Evolutionary conservation across 1,139 yeast genomes (phyloP).

Genomic region (Sugiyamaella castrensis): DNA sequence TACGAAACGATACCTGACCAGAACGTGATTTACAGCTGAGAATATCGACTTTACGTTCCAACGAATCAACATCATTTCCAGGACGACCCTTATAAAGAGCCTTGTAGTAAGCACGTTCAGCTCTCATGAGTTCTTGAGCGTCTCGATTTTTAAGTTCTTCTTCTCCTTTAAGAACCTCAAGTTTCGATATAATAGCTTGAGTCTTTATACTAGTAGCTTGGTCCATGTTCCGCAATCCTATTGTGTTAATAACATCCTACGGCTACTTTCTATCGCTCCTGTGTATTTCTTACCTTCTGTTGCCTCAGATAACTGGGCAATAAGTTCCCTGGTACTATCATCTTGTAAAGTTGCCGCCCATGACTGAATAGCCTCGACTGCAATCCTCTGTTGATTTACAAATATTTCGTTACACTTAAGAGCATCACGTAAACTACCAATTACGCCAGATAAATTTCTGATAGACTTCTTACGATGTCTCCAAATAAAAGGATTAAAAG

Average conservation of each 20-base stretch:
- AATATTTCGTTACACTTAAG: slow-evolving; percentile 1
- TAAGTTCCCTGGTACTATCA: not conserved
- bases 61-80: slow-evolving; percentile 17
- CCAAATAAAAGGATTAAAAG: not conserved
- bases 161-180: slow-evolving; percentile 23
- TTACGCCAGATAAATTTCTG: not conserved
- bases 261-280: not conserved
- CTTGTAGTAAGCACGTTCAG: slow-evolving; percentile 23
- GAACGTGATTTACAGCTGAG: slow-evolving; percentile 15
- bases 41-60: slow-evolving; percentile 21
- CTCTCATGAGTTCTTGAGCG: slow-evolving; percentile 17
- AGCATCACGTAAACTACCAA: slow-evolving; percentile 1
- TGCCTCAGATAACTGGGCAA: not conserved
- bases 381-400: slow-evolving; percentile 4
- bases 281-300: not conserved
- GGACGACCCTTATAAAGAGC: slow-evolving; percentile 25
- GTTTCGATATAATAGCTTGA: slow-evolving; percentile 14
- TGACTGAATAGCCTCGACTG: not conserved
- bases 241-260: not conserved
- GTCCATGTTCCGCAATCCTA: slow-evolving; percentile 3
- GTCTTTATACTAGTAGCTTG: slow-evolving; percentile 1
- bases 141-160: slow-evolving; percentile 20
- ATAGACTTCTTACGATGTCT: not conserved
- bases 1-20: slow-evolving; percentile 16
- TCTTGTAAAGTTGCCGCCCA: slow-evolving; percentile 4